These are phyloP conservation scores for Thalia dealbata DNA, from an alignment of 176 grass and related monocot species.

Conservation along the genomic window DNA sequence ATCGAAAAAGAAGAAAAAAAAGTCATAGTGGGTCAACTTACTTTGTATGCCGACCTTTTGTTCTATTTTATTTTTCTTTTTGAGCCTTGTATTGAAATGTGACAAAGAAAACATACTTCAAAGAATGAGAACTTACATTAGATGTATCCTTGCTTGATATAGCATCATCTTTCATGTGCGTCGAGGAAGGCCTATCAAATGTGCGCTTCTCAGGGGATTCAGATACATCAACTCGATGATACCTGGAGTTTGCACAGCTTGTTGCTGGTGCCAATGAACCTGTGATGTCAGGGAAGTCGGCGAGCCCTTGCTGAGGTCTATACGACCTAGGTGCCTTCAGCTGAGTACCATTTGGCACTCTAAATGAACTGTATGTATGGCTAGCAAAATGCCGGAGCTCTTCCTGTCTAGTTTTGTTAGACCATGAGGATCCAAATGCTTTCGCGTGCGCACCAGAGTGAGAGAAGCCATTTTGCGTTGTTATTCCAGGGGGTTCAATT, in stretches of 20 bases:
- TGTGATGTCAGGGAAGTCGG: slow-evolving; percentile 27
- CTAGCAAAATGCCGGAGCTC: slow-evolving; percentile 21
- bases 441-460: slow-evolving; percentile 29
- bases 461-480: slow-evolving; percentile 7
- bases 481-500: slow-evolving; percentile 38
- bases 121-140: neutral
- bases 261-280: slow-evolving; percentile 4
- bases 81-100: too few species aligned
- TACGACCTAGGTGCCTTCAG: slow-evolving; percentile 19
- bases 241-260: neutral
- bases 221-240: slow-evolving; percentile 36
- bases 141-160: neutral
- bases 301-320: slow-evolving; percentile 33
- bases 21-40: too few species aligned
- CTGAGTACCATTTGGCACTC: slow-evolving; percentile 32
- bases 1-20: too few species aligned
- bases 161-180: slow-evolving; percentile 17
- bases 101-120: neutral
- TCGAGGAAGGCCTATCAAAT: slow-evolving; percentile 17
- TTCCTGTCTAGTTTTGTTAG: slow-evolving; percentile 24
- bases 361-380: slow-evolving; percentile 45
- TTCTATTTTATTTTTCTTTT: too few species aligned
- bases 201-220: slow-evolving; percentile 28
- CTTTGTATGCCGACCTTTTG: too few species aligned
- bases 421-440: slow-evolving; percentile 69